Base-by-base conservation (phyloP, 495 filamentous ascomycete genomes). In the Cetradonia linearis region DNA sequence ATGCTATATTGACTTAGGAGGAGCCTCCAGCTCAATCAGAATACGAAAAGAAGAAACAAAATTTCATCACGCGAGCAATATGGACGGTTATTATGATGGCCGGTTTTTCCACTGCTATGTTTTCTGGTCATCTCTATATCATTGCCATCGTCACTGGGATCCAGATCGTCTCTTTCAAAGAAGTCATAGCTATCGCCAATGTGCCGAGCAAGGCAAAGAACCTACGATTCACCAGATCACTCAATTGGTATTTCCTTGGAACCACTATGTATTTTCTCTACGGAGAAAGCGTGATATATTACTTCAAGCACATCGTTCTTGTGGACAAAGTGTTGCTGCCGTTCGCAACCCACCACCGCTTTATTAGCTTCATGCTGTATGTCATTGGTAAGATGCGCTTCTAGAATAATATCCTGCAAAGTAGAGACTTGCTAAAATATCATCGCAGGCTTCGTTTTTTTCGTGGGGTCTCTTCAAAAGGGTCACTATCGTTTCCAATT, bases 231-330 rank as follows among this genome's bases (percentile, higher is more conserved):
- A 96, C 94, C 66, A 95, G 96, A 75, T 86, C 85, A 62, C 73
- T 99, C 68, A 96, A 96, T 70, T 99, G 94, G 94, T 99, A 99
- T 72, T 99, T 94, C 74, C 78, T 99, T 61, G 94, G 89, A n/a
- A 87, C 88, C 20, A 93, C 91, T 58, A 97, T 97, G 93, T 99
- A 97, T 76, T 99, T 94, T 66, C 76, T 99, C 34, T 97, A 99
- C 67, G 94, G 94, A 61, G 94, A 99, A 75, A 96, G 89, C 64
- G 92, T 99, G 63, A 93, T 99, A 62, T 99, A 97, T 74, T 99
- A 99, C 72, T 97, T 99, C 75, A 97, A 97, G 77, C 94, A 97
- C 66, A 88, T 99, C 58, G 81, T 99, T 34, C 72, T 97, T 61
- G 88, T 99, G n/a, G 92, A 96, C 73, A 86, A 85, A 69, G 87